Base-by-base conservation (phyloP, 1,139 yeast species). In the Scheffersomyces quercinus region DNA sequence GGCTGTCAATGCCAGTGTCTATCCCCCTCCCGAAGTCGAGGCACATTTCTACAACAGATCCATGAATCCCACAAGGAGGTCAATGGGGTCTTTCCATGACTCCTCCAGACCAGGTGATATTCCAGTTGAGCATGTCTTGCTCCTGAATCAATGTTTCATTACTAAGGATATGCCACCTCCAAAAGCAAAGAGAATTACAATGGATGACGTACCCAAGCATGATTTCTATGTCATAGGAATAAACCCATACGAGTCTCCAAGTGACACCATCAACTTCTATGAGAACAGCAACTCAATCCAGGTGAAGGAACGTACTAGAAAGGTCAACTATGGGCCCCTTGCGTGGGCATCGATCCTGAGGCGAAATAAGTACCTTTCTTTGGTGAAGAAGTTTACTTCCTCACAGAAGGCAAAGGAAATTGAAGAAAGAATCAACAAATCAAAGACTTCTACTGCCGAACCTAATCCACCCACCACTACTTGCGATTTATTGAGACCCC, bases 181-280 rank as follows among this genome's bases (percentile, higher is more conserved):
- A 3, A 31, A 31, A 8, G 35, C 35, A 7, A 31, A 14, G 20
- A 15, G 35, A 14, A 31, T 31, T 11, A 31, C 35, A 12, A 13
- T 31, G 24, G 35, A 31, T 4, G 35, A 31, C 20, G 24, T 31
- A 3, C 35, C 35, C 8, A 31, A 31, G 12, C 35, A 31, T 9
- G 35, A 31, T 11, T 31, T 14, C 35, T 31, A 31, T 12, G 10
- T 20, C 9, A 9, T 31, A 14, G 35, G 35, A 13, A 31, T 31
- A 11, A 48, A 48, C 28, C 60, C 58, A 1, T 40, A 41, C 9
- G 46, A 44, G 5, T 45, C 49, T 7, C 37, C 46, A 13, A 47
- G 47, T 30, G 73, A 68, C 39, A 50, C 55, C 4, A 57, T 67
- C 35, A 62, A 59, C 36, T 68, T 69, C 41, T 58, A 54, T 41